Evolutionary conservation across 2,329 filamentous ascomycete species (phyloP), one percentile per base, ranked within the genome.

Genomic region (Colletotrichum zoysiae): DNA sequence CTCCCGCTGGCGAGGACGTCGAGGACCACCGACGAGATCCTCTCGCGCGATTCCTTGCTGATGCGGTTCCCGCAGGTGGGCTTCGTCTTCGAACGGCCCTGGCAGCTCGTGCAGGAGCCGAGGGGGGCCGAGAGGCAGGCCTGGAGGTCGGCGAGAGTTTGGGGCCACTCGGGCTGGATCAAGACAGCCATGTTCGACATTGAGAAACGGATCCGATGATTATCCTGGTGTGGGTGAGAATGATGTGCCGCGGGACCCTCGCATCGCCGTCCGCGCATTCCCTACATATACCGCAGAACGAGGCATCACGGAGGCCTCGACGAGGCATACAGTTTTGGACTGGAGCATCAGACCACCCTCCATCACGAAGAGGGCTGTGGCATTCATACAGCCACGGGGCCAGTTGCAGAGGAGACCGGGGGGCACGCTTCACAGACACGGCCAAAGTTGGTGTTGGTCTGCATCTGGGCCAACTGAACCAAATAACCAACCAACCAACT

Each of bases 301-400:
- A 42, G 38, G 38, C 56, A 58, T 40, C 18, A 23, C 16, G 65
- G 65, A 68, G 65, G 65, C 58, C 65, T 68, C 58, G 59, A 38
- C 30, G n/a, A 63, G 65, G 58, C 59, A 48, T 38, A 40, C 18
- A n/a, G 44, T 6, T 35, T 30, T 40, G 55, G 44, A 3, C 55
- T 16, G 33, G n/a, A 20, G 18, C n/a, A 14, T n/a, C 57, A 50
- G 48, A 38, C 46, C 65, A 23, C 57, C 40, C 26, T 56, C 57
- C 57, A 48, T 57, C 16, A 46, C 38, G 12, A 16, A 40, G n/a
- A 42, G 42, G 50, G 18, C 26, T 40, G 40, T 60, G 57, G 1
- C 40, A 60, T 11, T 33, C 12, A 60, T 44, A 26, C 38, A 44
- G 40, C 56, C 56, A 58, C 56, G 0, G 35, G 20, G 35, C 33